Conservation (phyloP, 306 rosid species). For the Trichosanthes truncata region DNA sequence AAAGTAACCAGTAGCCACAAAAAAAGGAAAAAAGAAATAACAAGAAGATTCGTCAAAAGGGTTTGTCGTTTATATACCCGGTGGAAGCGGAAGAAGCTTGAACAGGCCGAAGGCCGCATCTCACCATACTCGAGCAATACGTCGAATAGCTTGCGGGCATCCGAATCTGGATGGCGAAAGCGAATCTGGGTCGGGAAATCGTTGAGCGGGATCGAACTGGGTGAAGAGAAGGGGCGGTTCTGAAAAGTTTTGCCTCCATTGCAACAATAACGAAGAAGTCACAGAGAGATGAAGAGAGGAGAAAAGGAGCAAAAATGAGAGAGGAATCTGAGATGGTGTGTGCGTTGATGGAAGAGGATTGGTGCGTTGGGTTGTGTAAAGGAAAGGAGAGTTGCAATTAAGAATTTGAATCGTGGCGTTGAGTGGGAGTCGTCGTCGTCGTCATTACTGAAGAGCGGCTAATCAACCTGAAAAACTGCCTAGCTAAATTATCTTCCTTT, state of each 20-base stretch:
- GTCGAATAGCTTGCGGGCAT: slow-evolving; percentile 11
- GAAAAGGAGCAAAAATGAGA: background rate
- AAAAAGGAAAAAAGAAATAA: background rate
- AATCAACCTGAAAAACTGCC: no score
- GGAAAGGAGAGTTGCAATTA: background rate
- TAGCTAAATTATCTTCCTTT: no score
- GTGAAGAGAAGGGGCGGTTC: slow-evolving; percentile 15
- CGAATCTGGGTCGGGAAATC: slow-evolving; percentile 18
- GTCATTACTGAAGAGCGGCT: background rate
- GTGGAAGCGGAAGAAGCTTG: slow-evolving; percentile 24
- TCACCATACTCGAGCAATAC: slow-evolving; percentile 11
- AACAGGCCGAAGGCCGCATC: slow-evolving; percentile 21
- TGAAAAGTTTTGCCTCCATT: slow-evolving; percentile 58
- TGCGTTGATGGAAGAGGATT: background rate
- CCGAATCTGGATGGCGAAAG: slow-evolving; percentile 7
- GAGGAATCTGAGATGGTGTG: background rate
- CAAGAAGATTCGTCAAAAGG: slow-evolving; percentile 2
- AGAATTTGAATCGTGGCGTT: background rate
- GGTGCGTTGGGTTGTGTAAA: background rate
- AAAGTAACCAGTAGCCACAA: background rate
- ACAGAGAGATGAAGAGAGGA: background rate
- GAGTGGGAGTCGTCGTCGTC: background rate
- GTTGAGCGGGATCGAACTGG: slow-evolving; percentile 2
- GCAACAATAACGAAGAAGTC: background rate
- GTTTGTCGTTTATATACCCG: slow-evolving; percentile 30